phyloP scores from a whole-genome alignment of 1,139 yeast genomes.

The Taiozyma onychis region DNA sequence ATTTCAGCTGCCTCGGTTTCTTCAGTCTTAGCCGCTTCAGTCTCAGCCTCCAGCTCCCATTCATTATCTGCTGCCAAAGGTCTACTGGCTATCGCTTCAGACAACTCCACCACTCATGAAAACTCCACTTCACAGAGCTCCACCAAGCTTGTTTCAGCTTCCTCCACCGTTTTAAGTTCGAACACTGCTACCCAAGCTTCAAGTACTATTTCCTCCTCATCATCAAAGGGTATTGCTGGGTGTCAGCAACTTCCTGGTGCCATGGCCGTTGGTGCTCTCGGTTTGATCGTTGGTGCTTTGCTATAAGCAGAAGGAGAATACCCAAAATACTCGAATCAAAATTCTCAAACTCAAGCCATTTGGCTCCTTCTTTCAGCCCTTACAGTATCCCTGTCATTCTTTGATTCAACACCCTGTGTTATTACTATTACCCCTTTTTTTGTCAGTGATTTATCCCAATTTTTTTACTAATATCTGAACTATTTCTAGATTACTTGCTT shows the following conservation, averaged over 20 bases:
- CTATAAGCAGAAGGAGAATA: conserved; percentile 15
- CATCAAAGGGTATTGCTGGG: conserved; percentile 31
- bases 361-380: neutral
- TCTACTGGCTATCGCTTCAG: conserved; percentile 42
- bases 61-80: conserved; percentile 37
- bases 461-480: neutral
- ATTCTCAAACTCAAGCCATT: neutral
- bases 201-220: conserved; percentile 21
- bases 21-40: conserved; percentile 16
- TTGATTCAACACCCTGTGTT: conserved; percentile 1
- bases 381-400: neutral
- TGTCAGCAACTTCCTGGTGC: conserved; percentile 28
- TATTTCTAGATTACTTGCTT: neutral
- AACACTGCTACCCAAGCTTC: conserved; percentile 21
- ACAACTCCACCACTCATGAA: conserved; percentile 24
- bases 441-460: neutral
- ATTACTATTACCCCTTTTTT: neutral
- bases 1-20: conserved; percentile 14
- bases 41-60: conserved; percentile 5
- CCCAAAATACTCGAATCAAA: neutral
- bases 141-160: conserved; percentile 18
- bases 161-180: conserved; percentile 17
- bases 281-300: conserved; percentile 46
- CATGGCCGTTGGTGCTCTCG: conserved; percentile 44
- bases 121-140: conserved; percentile 12